Evolutionary conservation across 768 basidiomycete genomes (phyloP), one percentile per base, ranked within the genome.

Genomic region (Paxillus involutus): DNA sequence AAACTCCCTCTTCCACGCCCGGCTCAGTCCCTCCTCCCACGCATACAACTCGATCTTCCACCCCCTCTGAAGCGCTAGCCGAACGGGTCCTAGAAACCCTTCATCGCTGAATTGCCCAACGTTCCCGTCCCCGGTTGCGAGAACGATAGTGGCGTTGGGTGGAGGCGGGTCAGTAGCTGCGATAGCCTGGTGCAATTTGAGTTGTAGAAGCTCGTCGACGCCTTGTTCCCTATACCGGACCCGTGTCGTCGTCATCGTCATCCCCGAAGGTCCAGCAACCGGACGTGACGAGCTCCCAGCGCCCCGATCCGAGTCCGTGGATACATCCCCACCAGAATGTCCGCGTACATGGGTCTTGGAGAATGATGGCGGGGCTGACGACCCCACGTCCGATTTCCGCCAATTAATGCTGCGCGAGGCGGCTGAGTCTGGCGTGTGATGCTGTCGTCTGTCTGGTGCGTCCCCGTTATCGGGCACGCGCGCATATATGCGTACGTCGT

Each of bases 31-130:
- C 44, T 86, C 85, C 64, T 90, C 88, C 88, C 94, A 98, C 1
- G 91, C 89, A 72, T 93, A 94, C 63, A 98, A 65, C 73, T 98
- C 95, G n/a, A 98, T 93, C 52, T 78, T 80, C 95, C 95, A 98
- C 2, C 95, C 95, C 44, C 87, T 82, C 71, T 85, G 87, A 61
- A 98, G 73, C 5, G 95, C 95, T 12, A 86, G 85, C 53, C 90
- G 76, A 12, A 94, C 91, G 42, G 89, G 89, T 0, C 94, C 93
- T 24, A 94, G 68, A 73, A 97, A 98, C 6, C 95, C 95, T 63
- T 94, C 89, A 55, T 92, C 89, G 69, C 86, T 95, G 67, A 96
- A 97, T 67, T 96, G 89, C 6, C 91, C 89, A 10, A 89, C 86
- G 63, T 92, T 91, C 21, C 93, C 94, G 69, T 98, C 95, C 5